Conservation (phyloP, 495 filamentous ascomycete genomes). For the Penicillium fimorum region DNA sequence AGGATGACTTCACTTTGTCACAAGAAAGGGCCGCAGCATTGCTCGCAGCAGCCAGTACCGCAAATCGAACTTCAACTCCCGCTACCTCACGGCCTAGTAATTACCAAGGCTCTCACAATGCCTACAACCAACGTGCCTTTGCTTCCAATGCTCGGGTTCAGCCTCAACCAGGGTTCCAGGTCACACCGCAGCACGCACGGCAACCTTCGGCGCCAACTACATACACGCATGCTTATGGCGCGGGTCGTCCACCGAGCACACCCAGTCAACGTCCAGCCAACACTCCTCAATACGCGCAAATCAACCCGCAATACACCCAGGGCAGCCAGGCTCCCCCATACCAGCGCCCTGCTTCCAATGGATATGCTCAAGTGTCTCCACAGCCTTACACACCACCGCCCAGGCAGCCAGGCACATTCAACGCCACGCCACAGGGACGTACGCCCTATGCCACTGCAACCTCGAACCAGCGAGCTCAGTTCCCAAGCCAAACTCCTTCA, state of each 20-base stretch:
- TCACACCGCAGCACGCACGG: conserved; percentile 41
- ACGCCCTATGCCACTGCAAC: conserved; percentile 31
- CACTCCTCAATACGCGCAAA: conserved; percentile 39
- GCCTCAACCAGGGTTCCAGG: conserved; percentile 37
- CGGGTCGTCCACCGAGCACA: conserved; percentile 42
- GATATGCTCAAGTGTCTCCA: conserved; percentile 40
- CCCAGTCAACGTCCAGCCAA: conserved; percentile 42
- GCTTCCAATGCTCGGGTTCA: conserved; percentile 32
- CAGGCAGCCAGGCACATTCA: conserved; percentile 40
- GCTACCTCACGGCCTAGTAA: conserved; percentile 27
- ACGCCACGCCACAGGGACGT: conserved; percentile 27
- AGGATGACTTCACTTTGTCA: conserved; percentile 62
- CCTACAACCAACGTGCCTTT: conserved; percentile 40
- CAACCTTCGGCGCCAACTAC: conserved; percentile 37
- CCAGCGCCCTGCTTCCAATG: conserved; percentile 42
- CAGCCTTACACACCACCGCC: conserved; percentile 43
- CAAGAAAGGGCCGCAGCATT: conserved; percentile 37
- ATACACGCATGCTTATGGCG: conserved; percentile 38
- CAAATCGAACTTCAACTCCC: conserved; percentile 35
- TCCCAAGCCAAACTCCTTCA: conserved; percentile 25
- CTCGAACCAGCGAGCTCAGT: conserved; percentile 18
- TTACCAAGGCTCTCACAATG: conserved; percentile 30
- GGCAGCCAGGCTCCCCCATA: conserved; percentile 37
- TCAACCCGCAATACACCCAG: conserved; percentile 39
- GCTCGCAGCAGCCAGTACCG: conserved; percentile 26